Percentiles rank a stretch among this genome's conserved stretches.
These are phyloP conservation scores for Nicotiana knightiana DNA, from an alignment of 257 asterid species.

Conservation along the genomic window DNA sequence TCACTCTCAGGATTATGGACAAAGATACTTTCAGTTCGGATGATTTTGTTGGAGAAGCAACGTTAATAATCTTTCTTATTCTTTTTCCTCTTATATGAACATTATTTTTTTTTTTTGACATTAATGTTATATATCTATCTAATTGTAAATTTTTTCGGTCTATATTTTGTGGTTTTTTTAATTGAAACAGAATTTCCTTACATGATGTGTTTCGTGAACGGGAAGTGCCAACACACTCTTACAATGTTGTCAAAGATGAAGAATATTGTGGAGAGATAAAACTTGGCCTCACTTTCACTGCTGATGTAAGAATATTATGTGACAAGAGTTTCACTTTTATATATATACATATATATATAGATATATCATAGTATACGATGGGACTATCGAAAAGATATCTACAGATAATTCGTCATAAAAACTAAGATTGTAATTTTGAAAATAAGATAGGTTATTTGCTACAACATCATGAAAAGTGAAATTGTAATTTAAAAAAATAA, in stretches of 20 bases:
- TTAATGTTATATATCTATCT: not conserved
- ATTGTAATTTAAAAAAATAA: no score
- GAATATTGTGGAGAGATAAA: constrained; percentile 65
- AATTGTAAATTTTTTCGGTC: not conserved
- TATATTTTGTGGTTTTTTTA: not conserved
- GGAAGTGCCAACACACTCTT: constrained; percentile 36
- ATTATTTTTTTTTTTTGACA: not conserved
- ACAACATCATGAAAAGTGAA: no score
- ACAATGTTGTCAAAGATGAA: constrained; percentile 58
- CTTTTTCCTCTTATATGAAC: not conserved
- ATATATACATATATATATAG: no score
- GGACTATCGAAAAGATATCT: no score
- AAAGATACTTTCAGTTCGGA: constrained; percentile 49
- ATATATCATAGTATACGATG: no score
- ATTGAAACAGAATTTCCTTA: constrained; percentile 43
- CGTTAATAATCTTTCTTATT: constrained; percentile 35
- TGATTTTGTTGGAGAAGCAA: constrained; percentile 72
- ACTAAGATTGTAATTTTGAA: no score
- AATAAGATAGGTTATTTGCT: no score
- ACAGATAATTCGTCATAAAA: no score
- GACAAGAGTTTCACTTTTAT: not conserved
- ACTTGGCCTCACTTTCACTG: constrained; percentile 65
- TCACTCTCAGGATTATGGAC: constrained; percentile 64
- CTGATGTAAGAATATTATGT: constrained; percentile 30
- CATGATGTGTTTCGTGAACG: constrained; percentile 35